Base-by-base conservation (phyloP, 768 basidiomycete genomes). In the Asterophora lycoperdoides region DNA sequence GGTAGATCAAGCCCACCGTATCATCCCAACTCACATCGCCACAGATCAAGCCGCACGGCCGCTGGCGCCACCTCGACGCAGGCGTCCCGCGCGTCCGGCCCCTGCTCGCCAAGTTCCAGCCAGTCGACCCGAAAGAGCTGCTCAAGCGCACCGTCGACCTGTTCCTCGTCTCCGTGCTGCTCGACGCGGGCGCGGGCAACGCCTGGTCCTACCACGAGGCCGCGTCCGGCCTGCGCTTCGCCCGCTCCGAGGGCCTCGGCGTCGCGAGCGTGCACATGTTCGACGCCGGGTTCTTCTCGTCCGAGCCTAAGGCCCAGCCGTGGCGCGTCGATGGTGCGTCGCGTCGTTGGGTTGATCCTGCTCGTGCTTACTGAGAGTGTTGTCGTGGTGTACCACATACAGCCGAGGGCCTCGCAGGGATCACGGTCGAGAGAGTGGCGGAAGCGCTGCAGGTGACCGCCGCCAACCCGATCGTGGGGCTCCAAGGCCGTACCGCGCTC, bases 241-340 rank as follows among this genome's bases (percentile, higher is more conserved):
- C 70, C 44, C 76, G 86, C 57, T 93, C 79, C 5, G 89, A 84
- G 61, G 95, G 95, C 0, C 69, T 99, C 5, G 95, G 85, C 0
- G 84, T 97, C 5, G 95, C 93, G 0, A 92, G 89, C 59, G 69
- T 92, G 36, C 83, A 89, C 62, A 96, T 97, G 92, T 98, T 96
- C 53, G 65, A 76, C 44, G 65, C 71, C 3, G 95, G 95, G 0
- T 65, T 93, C 40, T 98, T 98, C 68, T 92, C 89, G 11, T 76
- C 83, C 20, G 71, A 79, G 48, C 59, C 58, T 4, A 13, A 9
- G 30, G 61, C 65, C 0, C 80, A 92, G 57, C 84, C 84, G 19
- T 77, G 77, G 61, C 74, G 77, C 47, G 94, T 92, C 2, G 91
- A 96, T 66, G 87, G 93, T 94, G 59, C 43, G 79, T 66, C 1